These are phyloP conservation scores for Candida fluviatilis DNA, from an alignment of 805 yeast genomes.

Conservation along the genomic window DNA sequence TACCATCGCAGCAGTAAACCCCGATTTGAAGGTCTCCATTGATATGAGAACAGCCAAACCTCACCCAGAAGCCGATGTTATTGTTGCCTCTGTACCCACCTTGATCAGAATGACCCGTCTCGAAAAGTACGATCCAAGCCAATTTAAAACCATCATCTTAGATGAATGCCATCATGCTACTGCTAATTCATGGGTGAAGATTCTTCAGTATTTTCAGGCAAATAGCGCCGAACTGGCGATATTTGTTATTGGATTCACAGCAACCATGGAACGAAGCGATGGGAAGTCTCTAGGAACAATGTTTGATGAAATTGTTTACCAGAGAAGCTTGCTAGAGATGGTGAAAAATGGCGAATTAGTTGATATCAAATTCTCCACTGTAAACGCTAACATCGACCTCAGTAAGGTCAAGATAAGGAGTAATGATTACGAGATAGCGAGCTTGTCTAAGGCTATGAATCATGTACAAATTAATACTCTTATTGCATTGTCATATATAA, in stretches of 20 bases:
- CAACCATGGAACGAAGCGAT: constrained; percentile 81
- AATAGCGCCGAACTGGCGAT: constrained; percentile 35
- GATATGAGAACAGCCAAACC: constrained; percentile 64
- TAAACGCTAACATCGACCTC: constrained; percentile 46
- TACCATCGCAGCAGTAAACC: constrained; percentile 45
- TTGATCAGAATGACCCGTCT: constrained; percentile 46
- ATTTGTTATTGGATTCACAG: constrained; percentile 79
- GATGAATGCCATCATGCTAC: constrained; percentile 95
- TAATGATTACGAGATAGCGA: constrained; percentile 53
- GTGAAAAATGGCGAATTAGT: constrained; percentile 65
- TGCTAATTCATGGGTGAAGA: constrained; percentile 57
- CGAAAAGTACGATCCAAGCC: constrained; percentile 47
- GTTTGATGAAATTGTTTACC: constrained; percentile 73
- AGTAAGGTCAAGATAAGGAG: constrained; percentile 21
- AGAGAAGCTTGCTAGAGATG: constrained; percentile 62
- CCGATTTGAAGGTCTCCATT: constrained; percentile 50
- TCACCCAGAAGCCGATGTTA: constrained; percentile 49
- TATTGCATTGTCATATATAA: constrained; percentile 50
- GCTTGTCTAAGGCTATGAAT: constrained; percentile 54
- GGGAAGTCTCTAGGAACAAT: constrained; percentile 50
- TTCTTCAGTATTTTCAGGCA: constrained; percentile 59
- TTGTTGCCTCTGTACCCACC: constrained; percentile 76
- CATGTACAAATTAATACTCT: constrained; percentile 50
- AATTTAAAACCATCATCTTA: constrained; percentile 69
- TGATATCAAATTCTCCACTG: constrained; percentile 61